These are phyloP conservation scores for Boletus semigastroideus DNA, from an alignment of 1,284 basidiomycete genomes.

Conservation along the genomic window DNA sequence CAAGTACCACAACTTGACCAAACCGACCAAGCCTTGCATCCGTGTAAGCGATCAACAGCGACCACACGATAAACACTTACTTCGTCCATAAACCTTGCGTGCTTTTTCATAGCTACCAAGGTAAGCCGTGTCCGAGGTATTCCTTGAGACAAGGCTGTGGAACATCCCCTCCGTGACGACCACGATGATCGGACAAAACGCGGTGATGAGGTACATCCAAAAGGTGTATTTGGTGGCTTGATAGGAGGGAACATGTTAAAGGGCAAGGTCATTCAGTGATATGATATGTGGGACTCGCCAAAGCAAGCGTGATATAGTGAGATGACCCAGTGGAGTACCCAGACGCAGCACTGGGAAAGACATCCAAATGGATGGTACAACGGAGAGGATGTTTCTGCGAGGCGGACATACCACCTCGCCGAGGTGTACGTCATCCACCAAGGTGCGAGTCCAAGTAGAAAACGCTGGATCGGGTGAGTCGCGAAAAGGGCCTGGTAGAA, in stretches of 20 bases:
- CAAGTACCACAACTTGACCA: conserved; percentile 22
- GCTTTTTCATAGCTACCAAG: conserved; percentile 20
- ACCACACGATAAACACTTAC: conserved; percentile 3
- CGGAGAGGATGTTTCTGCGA: conserved; percentile 24
- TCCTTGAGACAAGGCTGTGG: conserved; percentile 15
- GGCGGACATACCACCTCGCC: conserved; percentile 23
- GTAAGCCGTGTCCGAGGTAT: conserved; percentile 11
- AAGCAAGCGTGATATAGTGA: conserved; percentile 23
- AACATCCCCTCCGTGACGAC: conserved; percentile 25
- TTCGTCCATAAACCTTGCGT: conserved; percentile 17
- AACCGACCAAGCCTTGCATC: conserved; percentile 12
- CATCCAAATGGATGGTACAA: conserved; percentile 29
- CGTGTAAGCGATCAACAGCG: background rate
- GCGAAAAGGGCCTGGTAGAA: conserved; percentile 13
- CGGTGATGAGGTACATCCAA: conserved; percentile 19
- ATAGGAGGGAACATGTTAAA: background rate
- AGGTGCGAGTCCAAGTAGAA: conserved; percentile 20
- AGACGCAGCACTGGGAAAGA: conserved; percentile 25
- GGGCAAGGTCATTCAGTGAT: no score
- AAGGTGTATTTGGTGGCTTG: conserved; percentile 19
- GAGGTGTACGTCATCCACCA: conserved; percentile 26
- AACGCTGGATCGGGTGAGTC: conserved; percentile 14
- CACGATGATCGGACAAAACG: conserved; percentile 19
- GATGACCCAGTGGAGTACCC: conserved; percentile 28
- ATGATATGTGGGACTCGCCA: conserved; percentile 5